These are phyloP conservation scores for Nemania sp. DNA, from an alignment of 2,329 filamentous ascomycete genomes.

Conservation along the genomic window DNA sequence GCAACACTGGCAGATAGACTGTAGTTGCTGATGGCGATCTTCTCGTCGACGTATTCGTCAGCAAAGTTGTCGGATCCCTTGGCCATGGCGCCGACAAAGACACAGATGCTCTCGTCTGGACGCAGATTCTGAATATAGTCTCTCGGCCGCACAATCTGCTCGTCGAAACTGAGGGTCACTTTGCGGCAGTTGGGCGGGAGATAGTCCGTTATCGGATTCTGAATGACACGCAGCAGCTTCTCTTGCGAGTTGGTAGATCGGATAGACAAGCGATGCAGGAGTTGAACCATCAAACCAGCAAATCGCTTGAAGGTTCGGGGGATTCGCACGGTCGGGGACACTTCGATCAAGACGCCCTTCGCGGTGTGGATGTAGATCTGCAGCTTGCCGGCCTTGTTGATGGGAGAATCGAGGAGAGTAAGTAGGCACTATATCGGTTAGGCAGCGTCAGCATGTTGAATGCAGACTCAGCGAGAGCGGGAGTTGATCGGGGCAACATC, in stretches of 20 bases:
- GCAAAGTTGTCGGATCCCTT: constrained; percentile 96
- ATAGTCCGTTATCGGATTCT: constrained; percentile 97
- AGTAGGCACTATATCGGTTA: constrained; percentile 75
- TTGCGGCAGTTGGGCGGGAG: constrained; percentile 96
- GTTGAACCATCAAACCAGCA: constrained; percentile 96
- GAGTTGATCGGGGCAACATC: constrained; percentile 27
- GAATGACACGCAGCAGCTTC: constrained; percentile 95
- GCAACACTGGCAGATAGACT: constrained; percentile 96
- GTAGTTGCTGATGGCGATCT: constrained; percentile 98
- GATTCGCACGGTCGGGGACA: constrained; percentile 96
- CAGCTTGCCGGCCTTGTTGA: constrained; percentile 97
- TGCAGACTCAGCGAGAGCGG: constrained; percentile 36
- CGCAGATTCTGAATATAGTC: constrained; percentile 84
- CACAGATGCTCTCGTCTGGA: constrained; percentile 89
- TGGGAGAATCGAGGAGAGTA: constrained; percentile 93
- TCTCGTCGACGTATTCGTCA: constrained; percentile 91
- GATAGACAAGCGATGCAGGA: constrained; percentile 93
- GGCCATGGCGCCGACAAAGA: constrained; percentile 98
- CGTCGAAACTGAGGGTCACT: constrained; percentile 93
- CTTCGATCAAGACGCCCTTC: constrained; percentile 95
- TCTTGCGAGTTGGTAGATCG: constrained; percentile 96
- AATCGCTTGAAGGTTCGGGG: constrained; percentile 99
- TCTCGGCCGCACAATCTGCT: constrained; percentile 80
- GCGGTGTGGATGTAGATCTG: constrained; percentile 99
- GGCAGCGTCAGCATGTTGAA: constrained; percentile 51